phyloP scores from a whole-genome alignment of 352 stramenopile species.

The Globisporangium rhizosaccharum region DNA sequence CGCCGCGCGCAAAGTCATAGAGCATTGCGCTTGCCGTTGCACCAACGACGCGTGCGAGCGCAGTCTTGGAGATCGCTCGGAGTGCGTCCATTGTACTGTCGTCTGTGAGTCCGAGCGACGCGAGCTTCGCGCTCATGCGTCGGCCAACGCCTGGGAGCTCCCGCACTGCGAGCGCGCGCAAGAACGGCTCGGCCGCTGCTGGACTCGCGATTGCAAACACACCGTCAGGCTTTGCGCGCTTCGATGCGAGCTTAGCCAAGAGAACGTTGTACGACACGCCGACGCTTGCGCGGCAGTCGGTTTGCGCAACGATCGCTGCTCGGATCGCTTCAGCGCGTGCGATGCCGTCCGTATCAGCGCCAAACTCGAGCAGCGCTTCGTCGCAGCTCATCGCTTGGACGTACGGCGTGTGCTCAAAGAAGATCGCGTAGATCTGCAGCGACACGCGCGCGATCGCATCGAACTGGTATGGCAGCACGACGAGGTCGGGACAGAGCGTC shows the following conservation, averaged over 20 bases:
- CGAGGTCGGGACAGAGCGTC: constrained; percentile 85
- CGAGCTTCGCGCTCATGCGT: constrained; percentile 58
- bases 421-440: constrained; percentile 91
- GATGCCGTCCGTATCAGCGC: constrained; percentile 44
- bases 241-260: constrained; percentile 91
- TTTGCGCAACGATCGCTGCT: constrained; percentile 64
- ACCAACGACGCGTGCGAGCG: constrained; percentile 60
- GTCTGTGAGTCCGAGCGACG: constrained; percentile 54
- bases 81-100: constrained; percentile 42
- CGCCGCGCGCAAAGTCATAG: constrained; percentile 67
- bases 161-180: constrained; percentile 54
- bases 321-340: constrained; percentile 68
- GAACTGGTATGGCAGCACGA: constrained; percentile 95
- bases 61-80: constrained; percentile 34
- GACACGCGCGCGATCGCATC: constrained; percentile 87
- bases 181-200: constrained; percentile 48
- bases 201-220: constrained; percentile 53
- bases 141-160: constrained; percentile 83
- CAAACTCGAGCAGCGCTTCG: constrained; percentile 92
- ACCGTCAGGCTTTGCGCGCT: constrained; percentile 91
- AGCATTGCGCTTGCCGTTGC: constrained; percentile 68
- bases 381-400: constrained; percentile 96
- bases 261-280: constrained; percentile 93
- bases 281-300: constrained; percentile 90
- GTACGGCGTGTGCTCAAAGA: constrained; percentile 78